Evolutionary conservation across 306 rosid species (phyloP).

Genomic region (Erythrophleum fordii): DNA sequence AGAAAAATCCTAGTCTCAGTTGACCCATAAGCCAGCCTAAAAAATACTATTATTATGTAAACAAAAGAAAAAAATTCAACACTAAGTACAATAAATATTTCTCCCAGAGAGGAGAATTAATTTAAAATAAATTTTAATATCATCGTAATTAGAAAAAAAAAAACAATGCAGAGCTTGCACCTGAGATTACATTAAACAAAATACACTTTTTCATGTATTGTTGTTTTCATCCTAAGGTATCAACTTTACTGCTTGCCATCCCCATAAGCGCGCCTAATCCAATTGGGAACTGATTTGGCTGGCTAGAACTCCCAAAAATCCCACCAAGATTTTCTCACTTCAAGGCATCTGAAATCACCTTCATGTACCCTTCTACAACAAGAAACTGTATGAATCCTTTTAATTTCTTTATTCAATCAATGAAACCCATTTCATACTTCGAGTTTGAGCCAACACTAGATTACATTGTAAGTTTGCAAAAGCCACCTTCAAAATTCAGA

Average conservation of each 20-base stretch:
- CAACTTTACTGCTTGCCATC: not conserved
- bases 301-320: not conserved
- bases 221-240: not conserved
- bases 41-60: too few relatives aligned
- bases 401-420: not conserved
- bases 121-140: too few relatives aligned
- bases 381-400: conserved; percentile 12
- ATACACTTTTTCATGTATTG: not conserved
- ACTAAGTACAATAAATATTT: too few relatives aligned
- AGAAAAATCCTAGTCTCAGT: too few relatives aligned
- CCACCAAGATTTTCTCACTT: conserved; percentile 36
- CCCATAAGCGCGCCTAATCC: not conserved
- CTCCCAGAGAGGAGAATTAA: too few relatives aligned
- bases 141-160: too few relatives aligned
- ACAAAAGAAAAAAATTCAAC: too few relatives aligned
- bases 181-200: not conserved
- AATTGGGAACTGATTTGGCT: not conserved
- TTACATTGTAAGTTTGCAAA: conserved; percentile 37
- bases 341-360: conserved; percentile 25
- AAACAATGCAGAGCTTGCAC: too few relatives aligned
- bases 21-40: too few relatives aligned
- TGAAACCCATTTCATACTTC: conserved; percentile 35
- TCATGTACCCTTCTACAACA: conserved; percentile 24
- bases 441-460: conserved; percentile 4
- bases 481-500: conserved; percentile 28